These are phyloP conservation scores for Ambrosia trifida DNA, from an alignment of 129 eudicot species.

Conservation along the genomic window DNA sequence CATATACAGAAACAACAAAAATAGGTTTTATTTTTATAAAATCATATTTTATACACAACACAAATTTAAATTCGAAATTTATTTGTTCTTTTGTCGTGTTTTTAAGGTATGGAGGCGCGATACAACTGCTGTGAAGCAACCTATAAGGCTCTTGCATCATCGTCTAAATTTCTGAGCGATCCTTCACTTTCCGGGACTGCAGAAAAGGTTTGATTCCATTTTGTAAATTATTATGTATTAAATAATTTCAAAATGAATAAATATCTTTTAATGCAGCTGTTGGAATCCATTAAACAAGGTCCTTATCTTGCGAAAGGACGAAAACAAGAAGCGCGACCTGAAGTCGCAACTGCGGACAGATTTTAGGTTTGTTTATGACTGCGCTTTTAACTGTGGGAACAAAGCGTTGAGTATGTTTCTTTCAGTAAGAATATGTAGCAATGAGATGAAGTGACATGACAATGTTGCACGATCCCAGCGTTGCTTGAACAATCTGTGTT, in stretches of 20 bases:
- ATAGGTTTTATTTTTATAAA: conserved; percentile 41
- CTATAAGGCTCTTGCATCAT: conserved; percentile 54
- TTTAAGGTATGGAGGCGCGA: conserved; percentile 88
- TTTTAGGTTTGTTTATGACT: conserved; percentile 36
- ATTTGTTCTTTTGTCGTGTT: background rate
- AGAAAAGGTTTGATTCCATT: conserved; percentile 51
- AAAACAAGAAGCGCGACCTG: conserved; percentile 77
- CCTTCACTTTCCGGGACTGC: conserved; percentile 57
- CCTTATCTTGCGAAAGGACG: conserved; percentile 71
- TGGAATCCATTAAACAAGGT: conserved; percentile 77
- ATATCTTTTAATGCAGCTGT: conserved; percentile 48
- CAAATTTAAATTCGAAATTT: background rate
- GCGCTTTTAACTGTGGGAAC: background rate
- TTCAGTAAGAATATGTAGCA: conserved; percentile 5
- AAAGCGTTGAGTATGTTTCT: background rate
- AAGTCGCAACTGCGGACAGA: conserved; percentile 73
- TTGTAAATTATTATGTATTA: background rate
- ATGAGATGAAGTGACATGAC: background rate
- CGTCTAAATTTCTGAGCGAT: conserved; percentile 57
- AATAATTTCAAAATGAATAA: background rate
- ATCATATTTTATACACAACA: background rate
- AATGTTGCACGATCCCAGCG: background rate
- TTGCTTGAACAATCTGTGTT: background rate
- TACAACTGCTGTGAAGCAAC: conserved; percentile 69
- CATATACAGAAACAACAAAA: conserved; percentile 68